Evolutionary conservation across 2,329 filamentous ascomycete species (phyloP).

Genomic region (Arthrobotrys sphaeroides): DNA sequence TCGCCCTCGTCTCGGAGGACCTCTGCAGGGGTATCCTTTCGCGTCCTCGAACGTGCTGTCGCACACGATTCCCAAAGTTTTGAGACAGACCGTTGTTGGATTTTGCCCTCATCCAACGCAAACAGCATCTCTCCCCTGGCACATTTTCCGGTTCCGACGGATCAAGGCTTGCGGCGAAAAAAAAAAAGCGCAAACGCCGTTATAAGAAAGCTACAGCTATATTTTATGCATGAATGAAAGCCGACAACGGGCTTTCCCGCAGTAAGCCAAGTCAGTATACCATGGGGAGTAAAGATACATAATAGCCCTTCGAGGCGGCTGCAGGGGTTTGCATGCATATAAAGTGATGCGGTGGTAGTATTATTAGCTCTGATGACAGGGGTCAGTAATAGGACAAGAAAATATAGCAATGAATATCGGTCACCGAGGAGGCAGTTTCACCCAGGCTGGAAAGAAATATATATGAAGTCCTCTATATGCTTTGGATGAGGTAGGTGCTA

Average conservation of each 20-base stretch:
- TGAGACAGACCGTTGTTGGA: neutral
- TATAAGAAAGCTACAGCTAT: neutral
- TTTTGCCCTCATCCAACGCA: neutral
- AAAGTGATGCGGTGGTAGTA: neutral
- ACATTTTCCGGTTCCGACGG: neutral
- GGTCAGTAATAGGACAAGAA: neutral
- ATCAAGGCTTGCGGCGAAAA: constrained; percentile 4
- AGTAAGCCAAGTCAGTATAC: no score
- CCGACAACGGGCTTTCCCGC: neutral
- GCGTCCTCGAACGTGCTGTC: no score
- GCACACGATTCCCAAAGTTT: neutral
- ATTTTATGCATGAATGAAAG: neutral
- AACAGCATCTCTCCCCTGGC: no score
- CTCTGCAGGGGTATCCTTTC: constrained; percentile 1
- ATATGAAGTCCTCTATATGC: neutral
- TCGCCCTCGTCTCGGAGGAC: neutral
- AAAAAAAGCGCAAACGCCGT: neutral
- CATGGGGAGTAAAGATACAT: no score
- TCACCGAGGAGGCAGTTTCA: no score
- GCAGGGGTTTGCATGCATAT: neutral
- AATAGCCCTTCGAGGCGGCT: neutral
- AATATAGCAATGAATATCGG: neutral
- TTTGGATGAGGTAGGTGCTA: neutral
- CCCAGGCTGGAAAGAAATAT: no score
- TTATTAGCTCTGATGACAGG: neutral